Evolutionary conservation across 1,139 yeast genomes (phyloP), one percentile per base, ranked within the genome.

Genomic region (Spathaspora sp.): DNA sequence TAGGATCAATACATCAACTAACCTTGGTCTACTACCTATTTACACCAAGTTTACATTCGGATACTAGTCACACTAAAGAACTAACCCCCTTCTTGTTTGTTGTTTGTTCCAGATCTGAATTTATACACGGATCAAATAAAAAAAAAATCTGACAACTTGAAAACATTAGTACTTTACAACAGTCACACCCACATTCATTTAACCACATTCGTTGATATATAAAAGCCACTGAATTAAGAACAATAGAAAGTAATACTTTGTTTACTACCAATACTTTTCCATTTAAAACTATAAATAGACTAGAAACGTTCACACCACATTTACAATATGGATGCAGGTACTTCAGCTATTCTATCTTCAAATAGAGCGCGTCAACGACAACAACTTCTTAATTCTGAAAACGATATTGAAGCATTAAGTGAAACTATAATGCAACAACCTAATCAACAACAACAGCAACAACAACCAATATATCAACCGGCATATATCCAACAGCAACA

Each of bases 341-440:
- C 59, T 18, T 56, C 56, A 13, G 36, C 26, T 10, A 25, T 18
- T 2, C 44, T 18, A 17, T 25, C 29, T 26, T 26, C 51, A 50
- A 50, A 42, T 49, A 56, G 50, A 64, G 69, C 58, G 20, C 57
- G 64, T 49, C 58, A 70, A 42, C 63, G 76, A 54, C 72, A 63
- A 51, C 72, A 67, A 50, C 54, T 70, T 41, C 58, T 70, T 49
- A 59, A 59, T 45, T 65, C 68, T 26, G 73, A 67, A 37, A 60
- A 58, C 40, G 64, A 61, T 41, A 62, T 63, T 23, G 60, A 56
- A 31, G 61, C 60, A 15, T 49, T 64, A 41, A 55, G 59, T 40
- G 59, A 57, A 38, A 25, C 53, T 42, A 40, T 50, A 17, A 34
- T 42, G n/a, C 49, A 44, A 39, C 46, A 45, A 26, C 47, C 45